Percentiles rank a stretch among this genome's conserved stretches.
Evolutionary conservation across 2,329 filamentous ascomycete species (phyloP).

Genomic region (Ceratocystis albifundus): DNA sequence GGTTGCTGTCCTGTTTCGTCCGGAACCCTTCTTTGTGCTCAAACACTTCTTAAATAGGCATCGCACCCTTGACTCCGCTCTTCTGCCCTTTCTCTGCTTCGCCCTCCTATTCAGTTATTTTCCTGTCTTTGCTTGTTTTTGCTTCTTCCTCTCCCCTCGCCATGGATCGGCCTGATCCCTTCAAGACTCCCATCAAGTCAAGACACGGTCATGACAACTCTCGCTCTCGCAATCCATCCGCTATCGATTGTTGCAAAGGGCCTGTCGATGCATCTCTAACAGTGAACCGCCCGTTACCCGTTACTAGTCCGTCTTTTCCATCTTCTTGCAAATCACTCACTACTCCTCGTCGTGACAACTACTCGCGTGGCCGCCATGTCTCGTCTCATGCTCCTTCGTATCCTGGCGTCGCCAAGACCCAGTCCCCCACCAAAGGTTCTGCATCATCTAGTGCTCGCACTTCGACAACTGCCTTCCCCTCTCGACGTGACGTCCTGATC

Average conservation of each 20-base stretch:
- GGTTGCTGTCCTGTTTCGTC: too few species aligned
- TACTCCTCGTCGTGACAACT: neutral
- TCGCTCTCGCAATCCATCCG: neutral
- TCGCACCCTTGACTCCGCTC: too few species aligned
- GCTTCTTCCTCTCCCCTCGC: neutral
- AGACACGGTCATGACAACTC: neutral
- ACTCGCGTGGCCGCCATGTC: neutral
- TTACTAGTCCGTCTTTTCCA: neutral
- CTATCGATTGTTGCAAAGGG: neutral
- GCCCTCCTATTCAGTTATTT: neutral
- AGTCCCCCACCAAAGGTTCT: neutral
- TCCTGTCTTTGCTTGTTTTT: neutral
- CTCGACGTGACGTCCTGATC: neutral
- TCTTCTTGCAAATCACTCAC: neutral
- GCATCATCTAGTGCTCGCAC: neutral
- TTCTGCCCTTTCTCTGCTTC: neutral
- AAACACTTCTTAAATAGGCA: too few species aligned
- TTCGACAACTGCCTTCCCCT: neutral
- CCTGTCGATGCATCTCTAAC: neutral
- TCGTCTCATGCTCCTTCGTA: neutral
- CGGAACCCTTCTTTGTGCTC: too few species aligned
- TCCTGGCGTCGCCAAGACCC: neutral
- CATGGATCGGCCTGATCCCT: conserved; percentile 2
- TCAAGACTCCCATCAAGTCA: conserved; percentile 2
- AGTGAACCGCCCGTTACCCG: neutral